Percentiles rank a stretch among this genome's conserved stretches.
These are phyloP conservation scores for Paxillus ammoniavirescens DNA, from an alignment of 768 basidiomycete species.

Conservation along the genomic window DNA sequence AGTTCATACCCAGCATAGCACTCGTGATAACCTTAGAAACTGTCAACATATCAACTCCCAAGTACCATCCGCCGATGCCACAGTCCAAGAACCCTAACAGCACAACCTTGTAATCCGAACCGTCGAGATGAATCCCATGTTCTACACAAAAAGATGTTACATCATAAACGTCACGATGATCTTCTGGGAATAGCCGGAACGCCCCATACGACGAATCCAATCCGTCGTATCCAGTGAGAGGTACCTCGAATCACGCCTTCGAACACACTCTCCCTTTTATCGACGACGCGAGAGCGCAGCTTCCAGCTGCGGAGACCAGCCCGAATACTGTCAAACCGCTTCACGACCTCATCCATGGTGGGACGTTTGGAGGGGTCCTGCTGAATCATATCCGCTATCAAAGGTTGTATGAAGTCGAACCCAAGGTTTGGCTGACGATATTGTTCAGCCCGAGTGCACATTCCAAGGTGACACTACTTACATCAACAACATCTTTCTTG, in stretches of 20 bases:
- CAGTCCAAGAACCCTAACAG: too few relatives aligned
- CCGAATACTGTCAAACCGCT: constrained; percentile 15
- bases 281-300: constrained; percentile 30
- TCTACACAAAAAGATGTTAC: too few relatives aligned
- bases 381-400: constrained; percentile 22
- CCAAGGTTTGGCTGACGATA: not conserved
- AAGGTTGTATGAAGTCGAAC: constrained; percentile 22
- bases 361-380: constrained; percentile 22
- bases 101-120: too few relatives aligned
- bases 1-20: too few relatives aligned
- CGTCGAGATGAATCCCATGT: too few relatives aligned
- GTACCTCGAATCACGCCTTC: constrained; percentile 8
- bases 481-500: constrained; percentile 29
- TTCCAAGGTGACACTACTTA: constrained; percentile 5
- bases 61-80: too few relatives aligned
- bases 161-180: too few relatives aligned
- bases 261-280: constrained; percentile 10
- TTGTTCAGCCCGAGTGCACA: not conserved
- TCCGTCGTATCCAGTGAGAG: constrained; percentile 26
- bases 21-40: too few relatives aligned
- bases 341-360: constrained; percentile 18
- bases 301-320: constrained; percentile 8
- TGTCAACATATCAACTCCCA: too few relatives aligned
- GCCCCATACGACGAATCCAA: constrained; percentile 7
- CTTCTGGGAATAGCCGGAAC: constrained; percentile 1